Evolutionary conservation across 2,329 filamentous ascomycete genomes (phyloP), one percentile per base, ranked within the genome.

Genomic region (Coleophoma crateriformis): DNA sequence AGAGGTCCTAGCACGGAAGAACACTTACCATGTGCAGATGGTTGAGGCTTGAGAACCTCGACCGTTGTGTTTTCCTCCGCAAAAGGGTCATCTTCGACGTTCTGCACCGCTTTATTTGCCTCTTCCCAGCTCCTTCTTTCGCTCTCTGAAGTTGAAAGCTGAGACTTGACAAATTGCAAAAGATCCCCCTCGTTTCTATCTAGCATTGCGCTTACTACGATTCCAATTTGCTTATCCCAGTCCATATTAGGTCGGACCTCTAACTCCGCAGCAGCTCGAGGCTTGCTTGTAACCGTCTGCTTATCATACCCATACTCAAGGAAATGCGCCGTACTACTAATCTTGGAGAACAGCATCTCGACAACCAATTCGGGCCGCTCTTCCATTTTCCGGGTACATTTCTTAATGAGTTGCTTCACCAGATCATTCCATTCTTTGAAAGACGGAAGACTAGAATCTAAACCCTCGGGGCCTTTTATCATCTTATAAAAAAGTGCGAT

Each of bases 301-400:
- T 85, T 88, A 61, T 96, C 90, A 58, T 89, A 87, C 0, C 94
- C 94, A 61, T 91, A 90, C 63, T 97, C 91, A 5, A 99, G 77
- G 64, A 90, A 97, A 68, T 88, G 89, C 1, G 90, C 79, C 0
- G 89, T 96, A 42, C 81, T 79, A 46, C 84, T 85, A 50, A 90
- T 87, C 68, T 99, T 99, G 67, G 88, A 95, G 68, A 99, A 99
- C 13, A 99, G 75, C 77, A 99, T 82, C 68, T 99, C 94, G 1
- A 95, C 85, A 45, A 95, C 78, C 38, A 96, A 74, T 54, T 92
- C 88, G 0, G 90, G 90, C 40, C 90, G 81, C 58, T 96, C 84
- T 53, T 94, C 81, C 1, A 97, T 77, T 69, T 94, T 95, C 62
- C 87, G 90, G 48, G 89, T 78, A 55, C 92, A 86, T 61, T 85